These are phyloP conservation scores for Gnaphalium uliginosum DNA, from an alignment of 129 eudicot species.

Conservation along the genomic window DNA sequence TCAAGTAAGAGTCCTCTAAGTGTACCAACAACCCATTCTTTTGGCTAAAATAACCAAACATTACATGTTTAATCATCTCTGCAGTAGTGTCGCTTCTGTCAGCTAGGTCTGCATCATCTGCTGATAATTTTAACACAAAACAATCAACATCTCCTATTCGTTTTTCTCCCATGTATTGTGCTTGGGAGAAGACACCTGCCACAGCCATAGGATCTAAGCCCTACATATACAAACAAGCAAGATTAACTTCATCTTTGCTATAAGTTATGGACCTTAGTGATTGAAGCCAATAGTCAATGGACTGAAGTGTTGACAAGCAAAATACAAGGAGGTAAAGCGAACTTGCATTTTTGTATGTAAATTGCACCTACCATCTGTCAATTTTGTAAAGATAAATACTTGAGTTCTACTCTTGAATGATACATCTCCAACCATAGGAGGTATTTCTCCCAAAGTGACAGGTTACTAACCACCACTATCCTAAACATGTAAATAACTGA, in stretches of 20 bases:
- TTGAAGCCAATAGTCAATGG: conserved; percentile 20
- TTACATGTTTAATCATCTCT: conserved; percentile 90
- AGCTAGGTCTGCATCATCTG: conserved; percentile 72
- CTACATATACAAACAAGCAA: conserved; percentile 37
- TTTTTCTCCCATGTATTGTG: conserved; percentile 95
- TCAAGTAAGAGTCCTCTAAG: conserved; percentile 89
- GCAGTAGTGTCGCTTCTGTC: conserved; percentile 89
- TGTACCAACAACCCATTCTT: conserved; percentile 69
- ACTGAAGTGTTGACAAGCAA: conserved; percentile 11
- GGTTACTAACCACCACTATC: conserved; percentile 23
- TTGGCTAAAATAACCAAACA: conserved; percentile 92
- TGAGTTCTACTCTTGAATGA: conserved; percentile 26
- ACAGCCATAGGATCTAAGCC: conserved; percentile 88
- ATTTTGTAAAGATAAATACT: conserved; percentile 16
- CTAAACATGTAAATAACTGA: conserved; percentile 8
- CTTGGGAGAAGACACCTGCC: conserved; percentile 66
- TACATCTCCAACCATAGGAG: conserved; percentile 19
- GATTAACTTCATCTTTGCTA: conserved; percentile 19
- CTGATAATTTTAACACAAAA: conserved; percentile 78
- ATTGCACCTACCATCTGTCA: conserved; percentile 27
- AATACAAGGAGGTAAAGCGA: conserved; percentile 25
- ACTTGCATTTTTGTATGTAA: conserved; percentile 19
- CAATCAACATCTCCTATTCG: conserved; percentile 56
- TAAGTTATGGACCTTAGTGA: conserved; percentile 14
- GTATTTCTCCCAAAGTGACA: conserved; percentile 12